Evolutionary conservation across 2,329 filamentous ascomycete genomes (phyloP).

Genomic region (Teratosphaeria gauchensis): DNA sequence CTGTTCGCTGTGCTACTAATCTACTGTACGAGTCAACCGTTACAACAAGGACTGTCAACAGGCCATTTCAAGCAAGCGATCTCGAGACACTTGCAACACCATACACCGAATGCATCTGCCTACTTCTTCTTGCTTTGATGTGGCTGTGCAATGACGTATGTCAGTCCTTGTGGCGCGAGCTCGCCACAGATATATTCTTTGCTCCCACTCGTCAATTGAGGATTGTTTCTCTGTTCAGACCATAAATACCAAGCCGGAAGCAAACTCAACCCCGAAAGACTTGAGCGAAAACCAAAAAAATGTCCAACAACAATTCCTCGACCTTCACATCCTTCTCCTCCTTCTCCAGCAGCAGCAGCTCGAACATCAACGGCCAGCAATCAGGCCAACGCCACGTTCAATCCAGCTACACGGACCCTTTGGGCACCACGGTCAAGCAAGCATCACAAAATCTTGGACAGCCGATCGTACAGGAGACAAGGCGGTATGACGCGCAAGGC

Average conservation of each 20-base stretch:
- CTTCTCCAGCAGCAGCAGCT: constrained; percentile 14
- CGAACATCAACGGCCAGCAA: constrained; percentile 12
- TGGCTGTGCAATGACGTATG: background rate
- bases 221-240: background rate
- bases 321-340: constrained; percentile 14
- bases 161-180: background rate
- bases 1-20: too few species aligned
- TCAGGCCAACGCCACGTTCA: constrained; percentile 16
- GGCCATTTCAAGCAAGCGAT: background rate
- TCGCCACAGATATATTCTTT: background rate
- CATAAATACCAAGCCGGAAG: too few species aligned
- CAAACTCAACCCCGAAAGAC: too few species aligned
- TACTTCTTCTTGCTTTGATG: background rate
- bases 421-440: constrained; percentile 19
- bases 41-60: too few species aligned
- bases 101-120: too few species aligned
- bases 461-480: constrained; percentile 17
- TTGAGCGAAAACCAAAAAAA: too few species aligned
- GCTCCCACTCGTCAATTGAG: background rate
- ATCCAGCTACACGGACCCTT: constrained; percentile 17
- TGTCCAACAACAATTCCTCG: constrained; percentile 9
- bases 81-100: background rate
- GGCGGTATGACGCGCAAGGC: constrained; percentile 22
- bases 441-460: constrained; percentile 23
- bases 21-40: too few species aligned